phyloP scores from a whole-genome alignment of 805 yeast genomes.

The Priceomyces melissophilus region DNA sequence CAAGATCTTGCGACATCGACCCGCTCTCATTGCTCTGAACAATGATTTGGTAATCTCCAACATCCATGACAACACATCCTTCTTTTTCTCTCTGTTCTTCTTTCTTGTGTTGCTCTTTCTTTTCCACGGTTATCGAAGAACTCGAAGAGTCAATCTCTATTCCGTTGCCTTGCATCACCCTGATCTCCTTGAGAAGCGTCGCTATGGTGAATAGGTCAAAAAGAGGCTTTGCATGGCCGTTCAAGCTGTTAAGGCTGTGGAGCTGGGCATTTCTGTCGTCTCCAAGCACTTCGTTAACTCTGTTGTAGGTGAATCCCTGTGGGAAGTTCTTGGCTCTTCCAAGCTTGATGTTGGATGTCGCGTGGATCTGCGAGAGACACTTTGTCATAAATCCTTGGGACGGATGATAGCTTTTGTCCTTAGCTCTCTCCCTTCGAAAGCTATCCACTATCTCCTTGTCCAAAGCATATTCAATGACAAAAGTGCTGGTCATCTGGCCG shows the following conservation, averaged over 20 bases:
- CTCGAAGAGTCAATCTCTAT: slow-evolving; percentile 14
- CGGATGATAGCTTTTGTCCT: slow-evolving; percentile 6
- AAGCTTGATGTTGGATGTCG: slow-evolving; percentile 19
- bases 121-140: slow-evolving; percentile 14
- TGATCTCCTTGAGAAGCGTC: slow-evolving; percentile 17
- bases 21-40: slow-evolving; percentile 15
- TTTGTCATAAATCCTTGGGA: slow-evolving; percentile 5
- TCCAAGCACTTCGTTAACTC: slow-evolving; percentile 53
- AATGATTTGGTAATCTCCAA: slow-evolving; percentile 10
- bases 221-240: slow-evolving; percentile 21
- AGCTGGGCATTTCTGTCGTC: slow-evolving; percentile 14
- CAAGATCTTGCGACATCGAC: slow-evolving; percentile 58
- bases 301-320: slow-evolving; percentile 51
- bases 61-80: slow-evolving; percentile 8
- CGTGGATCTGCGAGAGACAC: slow-evolving; percentile 14
- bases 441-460: slow-evolving; percentile 16
- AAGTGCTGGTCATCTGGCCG: slow-evolving; percentile 39
- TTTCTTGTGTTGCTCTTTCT: no score
- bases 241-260: slow-evolving; percentile 8
- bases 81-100: neutral
- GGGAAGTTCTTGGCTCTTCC: slow-evolving; percentile 29
- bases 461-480: slow-evolving; percentile 32
- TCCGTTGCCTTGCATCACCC: slow-evolving; percentile 21
- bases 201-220: slow-evolving; percentile 26
- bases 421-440: slow-evolving; percentile 11